Conservation (phyloP, 495 filamentous ascomycete genomes). For the Tuber calosporum region DNA sequence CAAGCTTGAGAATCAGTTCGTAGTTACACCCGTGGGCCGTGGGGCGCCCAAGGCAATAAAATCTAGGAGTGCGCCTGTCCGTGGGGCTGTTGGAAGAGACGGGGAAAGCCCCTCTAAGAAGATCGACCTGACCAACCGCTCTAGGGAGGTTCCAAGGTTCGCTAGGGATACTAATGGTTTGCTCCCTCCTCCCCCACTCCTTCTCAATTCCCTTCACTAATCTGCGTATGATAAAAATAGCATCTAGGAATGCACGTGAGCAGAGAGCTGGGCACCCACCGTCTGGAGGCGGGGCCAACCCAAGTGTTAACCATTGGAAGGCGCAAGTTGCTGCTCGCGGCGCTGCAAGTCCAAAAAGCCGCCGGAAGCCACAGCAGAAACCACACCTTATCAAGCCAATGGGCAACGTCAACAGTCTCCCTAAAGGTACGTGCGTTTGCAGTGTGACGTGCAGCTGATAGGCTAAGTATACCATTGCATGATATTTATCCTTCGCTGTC, state of each 20-base stretch:
- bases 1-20: constrained; percentile 68
- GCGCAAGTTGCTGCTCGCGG: constrained; percentile 59
- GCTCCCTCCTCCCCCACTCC: constrained; percentile 16
- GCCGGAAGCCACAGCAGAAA: constrained; percentile 51
- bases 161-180: constrained; percentile 86
- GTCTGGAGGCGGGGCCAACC: constrained; percentile 50
- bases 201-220: constrained; percentile 52
- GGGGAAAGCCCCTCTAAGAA: constrained; percentile 38
- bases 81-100: constrained; percentile 38
- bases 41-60: constrained; percentile 62
- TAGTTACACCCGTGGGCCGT: constrained; percentile 67
- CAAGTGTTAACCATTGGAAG: constrained; percentile 69
- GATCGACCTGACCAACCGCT: constrained; percentile 46
- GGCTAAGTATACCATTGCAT: background rate
- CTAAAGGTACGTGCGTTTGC: constrained; percentile 56
- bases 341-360: constrained; percentile 54
- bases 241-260: constrained; percentile 83
- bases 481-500: background rate
- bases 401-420: constrained; percentile 53
- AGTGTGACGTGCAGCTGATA: constrained; percentile 14
- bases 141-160: constrained; percentile 66
- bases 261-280: constrained; percentile 52
- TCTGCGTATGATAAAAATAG: constrained; percentile 81
- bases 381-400: constrained; percentile 68
- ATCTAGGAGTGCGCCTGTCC: constrained; percentile 53